Conservation (phyloP, 208 protist species). For the Herpetomonas tarakana region DNA sequence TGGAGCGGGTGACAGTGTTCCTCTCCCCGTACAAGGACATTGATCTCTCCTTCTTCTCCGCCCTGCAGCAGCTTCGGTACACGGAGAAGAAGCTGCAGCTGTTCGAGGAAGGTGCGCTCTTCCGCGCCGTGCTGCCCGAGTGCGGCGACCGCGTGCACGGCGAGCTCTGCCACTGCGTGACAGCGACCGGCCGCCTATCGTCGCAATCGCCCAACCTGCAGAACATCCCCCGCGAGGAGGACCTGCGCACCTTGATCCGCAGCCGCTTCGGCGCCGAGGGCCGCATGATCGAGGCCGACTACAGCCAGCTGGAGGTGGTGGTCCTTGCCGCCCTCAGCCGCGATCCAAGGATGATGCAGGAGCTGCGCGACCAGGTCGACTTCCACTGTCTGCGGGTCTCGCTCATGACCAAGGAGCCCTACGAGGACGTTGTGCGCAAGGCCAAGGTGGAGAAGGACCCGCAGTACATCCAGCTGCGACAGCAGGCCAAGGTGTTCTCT, state of each 20-base stretch:
- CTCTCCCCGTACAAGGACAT: slow-evolving; percentile 75
- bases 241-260: slow-evolving; percentile 73
- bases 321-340: slow-evolving; percentile 86
- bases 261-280: slow-evolving; percentile 82
- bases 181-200: slow-evolving; percentile 83
- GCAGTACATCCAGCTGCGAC: slow-evolving; percentile 84
- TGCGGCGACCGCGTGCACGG: slow-evolving; percentile 84
- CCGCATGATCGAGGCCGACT: slow-evolving; percentile 90
- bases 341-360: slow-evolving; percentile 84
- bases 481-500: slow-evolving; percentile 91
- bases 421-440: slow-evolving; percentile 85
- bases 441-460: slow-evolving; percentile 79
- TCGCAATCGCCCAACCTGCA: slow-evolving; percentile 89
- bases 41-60: slow-evolving; percentile 86
- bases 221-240: slow-evolving; percentile 87
- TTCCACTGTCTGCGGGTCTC: slow-evolving; percentile 89
- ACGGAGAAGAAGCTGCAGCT: slow-evolving; percentile 91
- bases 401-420: slow-evolving; percentile 89
- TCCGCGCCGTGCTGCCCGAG: slow-evolving; percentile 84
- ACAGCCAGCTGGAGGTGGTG: slow-evolving; percentile 89
- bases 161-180: slow-evolving; percentile 88
- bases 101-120: slow-evolving; percentile 86
- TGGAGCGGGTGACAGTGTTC: slow-evolving; percentile 86
- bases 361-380: slow-evolving; percentile 83
- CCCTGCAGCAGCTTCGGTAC: slow-evolving; percentile 88